Base-by-base conservation (phyloP, 345 rosid species). In the Odontarrhena argentea region DNA sequence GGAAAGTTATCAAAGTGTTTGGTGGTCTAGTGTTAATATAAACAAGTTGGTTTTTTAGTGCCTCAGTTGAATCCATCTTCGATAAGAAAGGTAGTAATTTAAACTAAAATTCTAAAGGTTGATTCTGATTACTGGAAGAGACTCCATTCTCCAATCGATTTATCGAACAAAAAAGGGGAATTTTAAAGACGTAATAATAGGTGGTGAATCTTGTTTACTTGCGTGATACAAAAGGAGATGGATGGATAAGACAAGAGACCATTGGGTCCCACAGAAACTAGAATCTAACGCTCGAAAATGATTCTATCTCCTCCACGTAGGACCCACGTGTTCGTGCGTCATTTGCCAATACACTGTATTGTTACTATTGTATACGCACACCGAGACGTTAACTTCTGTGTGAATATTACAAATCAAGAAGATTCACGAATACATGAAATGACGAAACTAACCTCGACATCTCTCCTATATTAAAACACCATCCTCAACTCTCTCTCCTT, bases 271-370 rank as follows among this genome's bases (percentile, higher is more conserved):
- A 25, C 12, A 34, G 14, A 5, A 66, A 42, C 2, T 5, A 51
- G 65, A 59, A 73, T 73, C 76, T 58, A 58, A 73, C 76, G 71
- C 48, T 65, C 48, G 7, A 58, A 11, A 43, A 73, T 59, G 71
- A 73, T 73, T 73, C 53, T 55, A 59, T 56, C 75, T 45, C 45
- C 48, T 28, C 15, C 12, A 7, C 13, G 22, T 57, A 22, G 60
- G 70, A 5, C 44, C 67, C 11, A 36, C 67, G 35, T 62, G 25
- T 44, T 22, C 36, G 22, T 54, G 35, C 9, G 13, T 55, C 69
- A 62, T 11, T 32, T 1, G 36, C 7, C 51, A 37, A 34, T 25
- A 64, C 45, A 28, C 22, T 18, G 22, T 18, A 18, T 18, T 18
- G 22, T 18, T 18, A 18, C 22, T 18, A 18, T 18, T 18, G 66